Evolutionary conservation across 1,284 basidiomycete genomes (phyloP), one percentile per base, ranked within the genome.

Genomic region (Fistulinella cinereoalba): DNA sequence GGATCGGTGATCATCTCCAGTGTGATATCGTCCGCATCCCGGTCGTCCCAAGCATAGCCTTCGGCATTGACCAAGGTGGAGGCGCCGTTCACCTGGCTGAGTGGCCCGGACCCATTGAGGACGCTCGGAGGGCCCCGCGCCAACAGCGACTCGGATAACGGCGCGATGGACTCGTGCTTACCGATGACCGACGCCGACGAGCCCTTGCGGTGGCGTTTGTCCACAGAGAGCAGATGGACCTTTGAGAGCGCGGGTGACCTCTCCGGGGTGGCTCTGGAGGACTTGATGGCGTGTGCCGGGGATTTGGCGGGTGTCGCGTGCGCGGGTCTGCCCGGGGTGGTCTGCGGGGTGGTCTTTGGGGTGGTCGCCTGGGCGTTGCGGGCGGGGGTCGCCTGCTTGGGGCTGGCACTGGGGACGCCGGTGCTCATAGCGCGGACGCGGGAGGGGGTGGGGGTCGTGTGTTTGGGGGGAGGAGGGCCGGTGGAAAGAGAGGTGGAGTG

Each of bases 1-100:
- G 76, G 65, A 47, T 87, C 85, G 2, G 85, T 88, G 38, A 86
- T 63, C 77, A 88, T 78, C 52, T 88, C 85, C 49, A 85, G 64
- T 2, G 71, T 71, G 64, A 77, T 71, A 24, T 64, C 68, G 23
- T 70, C 69, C 36, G 31, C 52, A 31, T 61, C 67, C 33, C 56
- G 58, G 23, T 65, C 61, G 22, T 64, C 64, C 62, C 64, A 67
- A 24, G 49, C 33, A 47, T 58, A 50, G 11, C 44, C 46, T 23
- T 56, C 56, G 13, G 55, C 40, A 24, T 59, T 53, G 6, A 60
- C 55, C 27, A 61, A 23, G 1, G 54, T 53, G 10, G 52, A 51
- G 10, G 62, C 46, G n/a, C 64, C 61, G 24, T 61, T 66, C 11
- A 8, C 47, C 11, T 58, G 51, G 33, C 50, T 57, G n/a, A 47